Evolutionary conservation across 2,329 filamentous ascomycete genomes (phyloP).

Genomic region (Neofusicoccum kwambonambiense): DNA sequence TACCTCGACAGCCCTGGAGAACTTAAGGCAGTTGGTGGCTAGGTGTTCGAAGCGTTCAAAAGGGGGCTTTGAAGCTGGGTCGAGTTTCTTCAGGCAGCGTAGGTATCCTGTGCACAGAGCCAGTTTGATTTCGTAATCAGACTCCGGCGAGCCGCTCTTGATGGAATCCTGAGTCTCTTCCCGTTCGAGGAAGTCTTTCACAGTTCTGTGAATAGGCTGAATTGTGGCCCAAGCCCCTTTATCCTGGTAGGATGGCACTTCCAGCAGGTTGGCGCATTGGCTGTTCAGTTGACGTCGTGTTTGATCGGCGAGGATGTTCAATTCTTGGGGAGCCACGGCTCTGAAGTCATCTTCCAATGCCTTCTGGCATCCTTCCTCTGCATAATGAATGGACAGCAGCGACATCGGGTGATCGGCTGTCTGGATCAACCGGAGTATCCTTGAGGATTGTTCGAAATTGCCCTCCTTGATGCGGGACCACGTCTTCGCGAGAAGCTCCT

Average conservation of each 20-base stretch:
- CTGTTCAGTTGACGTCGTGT: constrained; percentile 17
- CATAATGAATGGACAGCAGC: constrained; percentile 21
- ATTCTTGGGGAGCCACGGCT: neutral
- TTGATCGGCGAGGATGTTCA: neutral
- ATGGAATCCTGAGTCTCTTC: neutral
- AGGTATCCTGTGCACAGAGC: constrained; percentile 3
- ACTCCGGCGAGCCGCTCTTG: neutral
- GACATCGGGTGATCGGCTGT: constrained; percentile 10
- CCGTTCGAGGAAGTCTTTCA: constrained; percentile 19
- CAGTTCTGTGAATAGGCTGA: constrained; percentile 21
- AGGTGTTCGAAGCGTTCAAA: neutral
- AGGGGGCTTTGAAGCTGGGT: neutral
- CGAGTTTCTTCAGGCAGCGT: neutral
- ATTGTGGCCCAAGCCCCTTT: constrained; percentile 2
- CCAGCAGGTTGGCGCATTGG: constrained; percentile 21
- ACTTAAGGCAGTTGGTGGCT: neutral
- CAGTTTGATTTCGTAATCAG: neutral
- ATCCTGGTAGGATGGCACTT: neutral
- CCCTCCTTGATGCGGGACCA: constrained; percentile 6
- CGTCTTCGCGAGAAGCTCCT: constrained; percentile 21
- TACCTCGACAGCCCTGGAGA: neutral
- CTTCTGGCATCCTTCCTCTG: constrained; percentile 16
- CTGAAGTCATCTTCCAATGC: constrained; percentile 8
- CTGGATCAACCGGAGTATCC: constrained; percentile 21
- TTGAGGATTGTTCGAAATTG: constrained; percentile 20